Evolutionary conservation across 1,139 yeast species (phyloP).

Genomic region (Pichia sp.): DNA sequence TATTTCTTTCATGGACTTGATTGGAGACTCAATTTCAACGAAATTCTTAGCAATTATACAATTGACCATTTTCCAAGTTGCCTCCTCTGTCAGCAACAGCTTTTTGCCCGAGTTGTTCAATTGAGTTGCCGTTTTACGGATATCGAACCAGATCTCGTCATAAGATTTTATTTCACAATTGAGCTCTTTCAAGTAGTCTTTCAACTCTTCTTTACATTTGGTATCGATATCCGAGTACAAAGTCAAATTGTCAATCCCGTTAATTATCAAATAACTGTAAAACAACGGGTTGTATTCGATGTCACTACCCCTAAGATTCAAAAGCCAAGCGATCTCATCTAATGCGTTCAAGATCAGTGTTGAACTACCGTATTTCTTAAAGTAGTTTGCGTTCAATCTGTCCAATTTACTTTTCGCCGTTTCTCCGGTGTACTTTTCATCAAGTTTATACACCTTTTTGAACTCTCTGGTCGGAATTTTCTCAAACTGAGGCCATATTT

Average conservation of each 20-base stretch:
- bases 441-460: slow-evolving; percentile 44
- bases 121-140: slow-evolving; percentile 42
- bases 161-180: slow-evolving; percentile 51
- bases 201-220: slow-evolving; percentile 29
- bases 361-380: slow-evolving; percentile 35
- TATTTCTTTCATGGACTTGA: slow-evolving; percentile 71
- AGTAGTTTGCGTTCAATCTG: slow-evolving; percentile 42
- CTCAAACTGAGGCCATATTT: slow-evolving; percentile 61
- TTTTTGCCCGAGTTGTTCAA: slow-evolving; percentile 38
- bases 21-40: slow-evolving; percentile 53
- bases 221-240: slow-evolving; percentile 54
- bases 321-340: slow-evolving; percentile 91
- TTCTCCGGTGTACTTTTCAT: slow-evolving; percentile 40
- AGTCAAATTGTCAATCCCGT: slow-evolving; percentile 42
- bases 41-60: slow-evolving; percentile 39
- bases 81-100: slow-evolving; percentile 57
- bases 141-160: slow-evolving; percentile 50
- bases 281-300: slow-evolving; percentile 91
- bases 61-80: slow-evolving; percentile 79
- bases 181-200: slow-evolving; percentile 35
- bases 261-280: slow-evolving; percentile 68
- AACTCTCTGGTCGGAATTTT: slow-evolving; percentile 45
- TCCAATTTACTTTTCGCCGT: slow-evolving; percentile 40
- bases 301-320: slow-evolving; percentile 81
- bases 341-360: slow-evolving; percentile 61